Evolutionary conservation across 805 yeast genomes (phyloP).

Genomic region (Ogataea degrootiae): DNA sequence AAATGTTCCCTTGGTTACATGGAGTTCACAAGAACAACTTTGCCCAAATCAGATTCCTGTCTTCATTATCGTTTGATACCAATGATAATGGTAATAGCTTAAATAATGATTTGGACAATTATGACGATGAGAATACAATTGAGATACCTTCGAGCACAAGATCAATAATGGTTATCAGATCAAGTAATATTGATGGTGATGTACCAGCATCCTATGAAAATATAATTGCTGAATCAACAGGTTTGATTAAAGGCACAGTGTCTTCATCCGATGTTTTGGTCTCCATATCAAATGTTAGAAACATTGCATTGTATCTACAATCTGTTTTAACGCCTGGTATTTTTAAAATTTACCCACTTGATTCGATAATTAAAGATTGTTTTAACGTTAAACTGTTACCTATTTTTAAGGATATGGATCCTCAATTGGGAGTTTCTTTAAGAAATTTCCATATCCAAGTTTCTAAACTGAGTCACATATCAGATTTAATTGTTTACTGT

Average conservation of each 20-base stretch:
- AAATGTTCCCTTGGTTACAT: constrained; percentile 89
- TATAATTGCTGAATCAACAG: constrained; percentile 35
- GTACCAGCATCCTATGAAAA: constrained; percentile 25
- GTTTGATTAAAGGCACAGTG: constrained; percentile 51
- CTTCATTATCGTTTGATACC: constrained; percentile 19
- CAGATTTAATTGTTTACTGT: constrained; percentile 77
- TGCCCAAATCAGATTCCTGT: constrained; percentile 46
- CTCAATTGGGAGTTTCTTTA: constrained; percentile 66
- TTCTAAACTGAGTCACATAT: constrained; percentile 66
- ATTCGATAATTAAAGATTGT: constrained; percentile 38
- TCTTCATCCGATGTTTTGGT: constrained; percentile 49
- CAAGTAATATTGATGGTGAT: constrained; percentile 26
- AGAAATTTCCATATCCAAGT: constrained; percentile 86
- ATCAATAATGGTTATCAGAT: constrained; percentile 28
- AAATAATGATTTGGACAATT: neutral
- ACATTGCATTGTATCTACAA: constrained; percentile 24
- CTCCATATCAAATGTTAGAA: constrained; percentile 32
- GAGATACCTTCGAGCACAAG: constrained; percentile 21
- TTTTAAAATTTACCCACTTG: constrained; percentile 20
- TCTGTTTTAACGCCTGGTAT: constrained; percentile 23
- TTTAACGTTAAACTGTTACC: constrained; percentile 42
- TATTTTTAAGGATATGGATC: constrained; percentile 56
- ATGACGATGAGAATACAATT: constrained; percentile 3
- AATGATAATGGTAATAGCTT: neutral
- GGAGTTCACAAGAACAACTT: constrained; percentile 58